Base-by-base conservation (phyloP, 257 asterid species). In the Solanum neorickii region DNA sequence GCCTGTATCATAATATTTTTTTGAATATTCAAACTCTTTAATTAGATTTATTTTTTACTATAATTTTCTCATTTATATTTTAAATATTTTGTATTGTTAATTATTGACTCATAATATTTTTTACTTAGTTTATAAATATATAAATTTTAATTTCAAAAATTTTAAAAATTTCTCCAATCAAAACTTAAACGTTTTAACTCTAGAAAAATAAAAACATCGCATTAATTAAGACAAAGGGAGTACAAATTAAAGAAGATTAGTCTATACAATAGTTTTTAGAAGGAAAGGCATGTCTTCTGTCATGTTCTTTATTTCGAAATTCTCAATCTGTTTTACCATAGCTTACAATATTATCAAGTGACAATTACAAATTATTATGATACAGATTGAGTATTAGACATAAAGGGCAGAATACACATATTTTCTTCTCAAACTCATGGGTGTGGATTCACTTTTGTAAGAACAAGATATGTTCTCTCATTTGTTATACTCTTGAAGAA, bases 111-210 rank as follows among this genome's bases (percentile, higher is more conserved):
- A 18, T 52, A 18, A 3, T 52, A 52, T 0, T 52, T 16, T 41
- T 52, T 52, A 52, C 4, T 9, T 52, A 52, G 9, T 52, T 16
- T 52, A 52, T 52, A 52, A 52, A 52, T 16, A 49, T 52, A 16
- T 16, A 52, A 18, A 52, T 6, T 52, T 16, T 2, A 52, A 52
- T 18, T 52, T 52, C 1, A 6, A 52, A 21, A 52, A 16, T 7
- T 39, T 52, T 16, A 3, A 52, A 16, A 0, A 6, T 52, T 52
- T 0, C 16, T 2, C 1, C 4, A 0, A 1, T 16, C 9, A 52
- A 52, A 52, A 52, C 10, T 52, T 52, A 52, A 6, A 52, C 0
- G 1, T 9, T 16, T 52, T 6, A 3, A 18, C 2, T 52, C 4
- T 16, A 9, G 0, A 52, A 16, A 16, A 52, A 52, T 0, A 1